Conservation (phyloP, 805 yeast species). For the Saccharomycopsis fermentans region DNA sequence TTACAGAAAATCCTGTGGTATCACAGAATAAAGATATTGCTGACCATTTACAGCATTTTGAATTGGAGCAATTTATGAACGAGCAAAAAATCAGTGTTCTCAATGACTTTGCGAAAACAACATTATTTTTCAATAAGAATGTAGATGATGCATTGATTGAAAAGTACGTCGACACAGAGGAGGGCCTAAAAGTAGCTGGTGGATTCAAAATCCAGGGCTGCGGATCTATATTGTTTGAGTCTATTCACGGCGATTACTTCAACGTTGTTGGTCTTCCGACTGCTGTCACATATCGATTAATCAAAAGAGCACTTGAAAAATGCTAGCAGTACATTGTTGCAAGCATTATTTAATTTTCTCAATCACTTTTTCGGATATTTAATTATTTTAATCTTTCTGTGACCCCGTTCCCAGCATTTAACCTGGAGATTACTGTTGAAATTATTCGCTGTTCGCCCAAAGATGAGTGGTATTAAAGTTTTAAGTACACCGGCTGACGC, state of each 20-base stretch:
- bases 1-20: not conserved
- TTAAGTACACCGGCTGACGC: not conserved
- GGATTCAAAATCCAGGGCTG: conserved; percentile 78
- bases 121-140: conserved; percentile 29
- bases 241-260: conserved; percentile 68
- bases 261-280: conserved; percentile 85
- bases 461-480: not conserved
- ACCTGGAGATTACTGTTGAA: too few relatives aligned
- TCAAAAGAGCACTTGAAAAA: not conserved
- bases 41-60: not conserved
- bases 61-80: not conserved
- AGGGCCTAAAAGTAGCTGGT: conserved; percentile 81
- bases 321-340: too few relatives aligned
- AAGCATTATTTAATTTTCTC: too few relatives aligned
- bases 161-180: conserved; percentile 57
- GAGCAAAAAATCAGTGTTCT: not conserved
- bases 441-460: too few relatives aligned
- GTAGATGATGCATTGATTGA: conserved; percentile 39
- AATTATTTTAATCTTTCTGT: too few relatives aligned
- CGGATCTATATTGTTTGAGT: conserved; percentile 55
- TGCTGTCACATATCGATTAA: conserved; percentile 1
- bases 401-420: too few relatives aligned
- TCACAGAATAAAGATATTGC: conserved; percentile 5
- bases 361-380: too few relatives aligned
- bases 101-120: conserved; percentile 33